Evolutionary conservation across 441 rosid genomes (phyloP).

Genomic region (Hura crepitans): DNA sequence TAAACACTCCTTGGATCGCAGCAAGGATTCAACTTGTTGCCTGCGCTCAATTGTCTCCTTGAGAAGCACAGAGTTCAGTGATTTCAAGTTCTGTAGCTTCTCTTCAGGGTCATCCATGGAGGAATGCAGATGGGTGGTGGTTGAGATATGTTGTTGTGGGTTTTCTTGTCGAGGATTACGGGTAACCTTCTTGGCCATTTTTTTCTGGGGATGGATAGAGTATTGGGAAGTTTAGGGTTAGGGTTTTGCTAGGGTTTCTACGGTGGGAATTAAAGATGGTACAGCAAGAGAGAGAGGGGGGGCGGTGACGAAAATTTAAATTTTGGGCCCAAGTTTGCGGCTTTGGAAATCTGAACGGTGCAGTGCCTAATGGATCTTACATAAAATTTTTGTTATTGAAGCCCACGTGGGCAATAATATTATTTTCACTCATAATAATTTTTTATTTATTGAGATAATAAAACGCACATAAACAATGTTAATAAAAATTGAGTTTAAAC

Average conservation of each 20-base stretch:
- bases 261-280: constrained; percentile 31
- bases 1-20: constrained; percentile 33
- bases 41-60: constrained; percentile 43
- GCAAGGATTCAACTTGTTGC: constrained; percentile 45
- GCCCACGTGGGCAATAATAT: too few species aligned
- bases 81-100: constrained; percentile 38
- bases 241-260: constrained; percentile 51
- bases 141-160: constrained; percentile 15
- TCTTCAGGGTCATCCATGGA: constrained; percentile 35
- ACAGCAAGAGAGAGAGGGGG: constrained; percentile 1
- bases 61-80: constrained; percentile 44
- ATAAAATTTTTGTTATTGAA: too few species aligned
- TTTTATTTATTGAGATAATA: too few species aligned
- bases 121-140: constrained; percentile 5
- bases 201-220: constrained; percentile 20
- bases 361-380: too few species aligned
- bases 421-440: too few species aligned
- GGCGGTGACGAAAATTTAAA: constrained; percentile 28
- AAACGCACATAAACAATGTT: too few species aligned
- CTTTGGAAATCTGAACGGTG: constrained; percentile 9
- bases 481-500: too few species aligned
- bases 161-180: constrained; percentile 21
- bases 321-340: constrained; percentile 29
- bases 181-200: constrained; percentile 49
- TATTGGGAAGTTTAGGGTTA: constrained; percentile 30